Percentiles rank a stretch among this genome's conserved stretches.
phyloP scores from a whole-genome alignment of 2,329 filamentous ascomycete species.

The Paraphoma sp. region DNA sequence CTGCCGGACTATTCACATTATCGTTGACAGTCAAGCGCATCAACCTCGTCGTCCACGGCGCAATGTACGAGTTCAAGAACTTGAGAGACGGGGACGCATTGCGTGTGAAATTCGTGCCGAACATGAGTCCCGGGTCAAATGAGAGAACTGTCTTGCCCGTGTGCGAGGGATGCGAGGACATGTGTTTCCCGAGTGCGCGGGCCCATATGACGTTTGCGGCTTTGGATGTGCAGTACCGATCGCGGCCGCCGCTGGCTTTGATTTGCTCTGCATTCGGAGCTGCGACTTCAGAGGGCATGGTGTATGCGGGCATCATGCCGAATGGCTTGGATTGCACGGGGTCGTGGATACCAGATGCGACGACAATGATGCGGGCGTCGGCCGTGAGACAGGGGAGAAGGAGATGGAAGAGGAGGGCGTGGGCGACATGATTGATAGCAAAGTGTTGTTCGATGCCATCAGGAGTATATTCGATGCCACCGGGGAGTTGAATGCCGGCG shows the following conservation, averaged over 20 bases:
- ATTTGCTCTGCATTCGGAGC: conserved; percentile 42
- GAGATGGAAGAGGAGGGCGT: conserved; percentile 59
- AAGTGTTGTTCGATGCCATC: conserved; percentile 59
- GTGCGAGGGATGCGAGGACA: conserved; percentile 27
- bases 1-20: conserved; percentile 50
- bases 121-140: conserved; percentile 59
- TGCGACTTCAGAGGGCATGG: conserved; percentile 54
- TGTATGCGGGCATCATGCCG: conserved; percentile 53
- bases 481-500: conserved; percentile 56
- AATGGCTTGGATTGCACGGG: conserved; percentile 47
- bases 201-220: conserved; percentile 14
- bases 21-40: conserved; percentile 38
- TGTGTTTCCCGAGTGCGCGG: conserved; percentile 52
- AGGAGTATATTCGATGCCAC: conserved; percentile 37
- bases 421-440: conserved; percentile 58
- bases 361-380: conserved; percentile 54
- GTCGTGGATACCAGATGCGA: conserved; percentile 54
- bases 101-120: conserved; percentile 53
- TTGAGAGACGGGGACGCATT: conserved; percentile 20
- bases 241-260: conserved; percentile 33
- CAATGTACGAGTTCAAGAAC: conserved; percentile 9
- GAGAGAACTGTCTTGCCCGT: conserved; percentile 48
- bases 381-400: conserved; percentile 50
- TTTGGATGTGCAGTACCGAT: conserved; percentile 47
- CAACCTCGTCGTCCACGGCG: conserved; percentile 45